Conservation (phyloP, 768 basidiomycete genomes). For the Hydnomerulius pinastri region DNA sequence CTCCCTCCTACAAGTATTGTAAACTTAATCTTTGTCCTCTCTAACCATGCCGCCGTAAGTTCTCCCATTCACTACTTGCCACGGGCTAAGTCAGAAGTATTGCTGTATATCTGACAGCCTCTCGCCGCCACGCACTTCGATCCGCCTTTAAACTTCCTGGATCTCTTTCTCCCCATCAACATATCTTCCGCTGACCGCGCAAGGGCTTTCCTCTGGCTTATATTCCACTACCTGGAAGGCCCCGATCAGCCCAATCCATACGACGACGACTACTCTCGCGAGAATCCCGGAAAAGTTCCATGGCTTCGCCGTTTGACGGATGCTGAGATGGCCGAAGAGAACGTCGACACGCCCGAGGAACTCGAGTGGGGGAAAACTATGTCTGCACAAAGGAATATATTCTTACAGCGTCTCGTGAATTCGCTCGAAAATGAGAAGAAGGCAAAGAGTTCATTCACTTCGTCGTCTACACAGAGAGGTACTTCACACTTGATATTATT, state of each 20-base stretch:
- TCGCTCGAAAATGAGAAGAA: conserved; percentile 55
- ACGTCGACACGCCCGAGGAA: conserved; percentile 78
- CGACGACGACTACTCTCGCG: conserved; percentile 61
- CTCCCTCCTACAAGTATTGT: conserved; percentile 84
- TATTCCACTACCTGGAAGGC: conserved; percentile 80
- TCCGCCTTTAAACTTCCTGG: conserved; percentile 70
- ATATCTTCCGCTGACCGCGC: conserved; percentile 75
- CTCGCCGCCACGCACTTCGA: conserved; percentile 74
- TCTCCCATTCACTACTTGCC: background rate
- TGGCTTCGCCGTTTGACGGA: conserved; percentile 54
- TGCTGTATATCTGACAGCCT: conserved; percentile 43
- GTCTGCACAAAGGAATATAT: conserved; percentile 69
- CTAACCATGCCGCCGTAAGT: conserved; percentile 75
- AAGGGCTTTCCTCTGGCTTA: conserved; percentile 78
- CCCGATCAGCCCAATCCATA: conserved; percentile 70
- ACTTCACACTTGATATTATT: conserved; percentile 1
- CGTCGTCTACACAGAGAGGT: conserved; percentile 30
- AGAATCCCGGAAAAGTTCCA: conserved; percentile 65
- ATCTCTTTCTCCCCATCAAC: conserved; percentile 79
- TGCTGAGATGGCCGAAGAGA: conserved; percentile 62
- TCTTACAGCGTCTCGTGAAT: conserved; percentile 69
- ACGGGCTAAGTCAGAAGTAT: conserved; percentile 8
- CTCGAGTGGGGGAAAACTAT: conserved; percentile 76
- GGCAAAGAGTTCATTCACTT: conserved; percentile 36
- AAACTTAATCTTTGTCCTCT: conserved; percentile 82